Evolutionary conservation across 2,329 filamentous ascomycete species (phyloP).

Genomic region (Fusarium keratoplasticum): DNA sequence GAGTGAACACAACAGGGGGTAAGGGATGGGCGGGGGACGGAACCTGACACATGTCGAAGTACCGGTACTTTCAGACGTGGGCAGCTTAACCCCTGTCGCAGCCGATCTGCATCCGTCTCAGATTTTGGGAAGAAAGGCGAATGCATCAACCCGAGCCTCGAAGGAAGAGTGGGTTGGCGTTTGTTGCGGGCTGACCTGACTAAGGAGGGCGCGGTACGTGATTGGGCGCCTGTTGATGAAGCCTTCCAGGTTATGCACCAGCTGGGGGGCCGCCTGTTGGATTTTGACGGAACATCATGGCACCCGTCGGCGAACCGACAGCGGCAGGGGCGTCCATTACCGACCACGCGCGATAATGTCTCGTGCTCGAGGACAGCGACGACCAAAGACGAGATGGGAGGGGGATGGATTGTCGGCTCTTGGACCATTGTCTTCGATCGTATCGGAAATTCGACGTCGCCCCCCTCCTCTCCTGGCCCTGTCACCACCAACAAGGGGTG

Average conservation of each 20-base stretch:
- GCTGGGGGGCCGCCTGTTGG: slow-evolving; percentile 29
- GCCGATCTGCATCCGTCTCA: slow-evolving; percentile 53
- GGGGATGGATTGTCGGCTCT: not conserved
- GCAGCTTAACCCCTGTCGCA: slow-evolving; percentile 44
- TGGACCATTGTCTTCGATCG: slow-evolving; percentile 1
- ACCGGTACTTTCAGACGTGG: slow-evolving; percentile 41
- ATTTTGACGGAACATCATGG: slow-evolving; percentile 43
- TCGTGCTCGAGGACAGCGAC: not conserved
- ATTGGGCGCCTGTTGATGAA: slow-evolving; percentile 37
- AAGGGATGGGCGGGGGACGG: slow-evolving; percentile 38
- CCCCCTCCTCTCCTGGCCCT: slow-evolving; percentile 20
- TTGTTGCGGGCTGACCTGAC: slow-evolving; percentile 34
- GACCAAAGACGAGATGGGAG: not conserved
- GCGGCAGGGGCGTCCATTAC: slow-evolving; percentile 37
- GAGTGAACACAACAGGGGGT: slow-evolving; percentile 36
- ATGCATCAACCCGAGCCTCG: slow-evolving; percentile 44
- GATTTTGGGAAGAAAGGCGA: slow-evolving; percentile 46
- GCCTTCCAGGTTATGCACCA: slow-evolving; percentile 41
- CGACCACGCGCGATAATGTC: slow-evolving; percentile 14
- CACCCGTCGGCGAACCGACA: slow-evolving; percentile 28
- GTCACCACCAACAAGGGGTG: slow-evolving; percentile 37
- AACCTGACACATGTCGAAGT: slow-evolving; percentile 47
- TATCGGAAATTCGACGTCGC: slow-evolving; percentile 17
- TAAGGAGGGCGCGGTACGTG: slow-evolving; percentile 26
- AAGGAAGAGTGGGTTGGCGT: slow-evolving; percentile 39